Base-by-base conservation (phyloP, 2,329 filamentous ascomycete species). In the Botrytis hyacinthi region DNA sequence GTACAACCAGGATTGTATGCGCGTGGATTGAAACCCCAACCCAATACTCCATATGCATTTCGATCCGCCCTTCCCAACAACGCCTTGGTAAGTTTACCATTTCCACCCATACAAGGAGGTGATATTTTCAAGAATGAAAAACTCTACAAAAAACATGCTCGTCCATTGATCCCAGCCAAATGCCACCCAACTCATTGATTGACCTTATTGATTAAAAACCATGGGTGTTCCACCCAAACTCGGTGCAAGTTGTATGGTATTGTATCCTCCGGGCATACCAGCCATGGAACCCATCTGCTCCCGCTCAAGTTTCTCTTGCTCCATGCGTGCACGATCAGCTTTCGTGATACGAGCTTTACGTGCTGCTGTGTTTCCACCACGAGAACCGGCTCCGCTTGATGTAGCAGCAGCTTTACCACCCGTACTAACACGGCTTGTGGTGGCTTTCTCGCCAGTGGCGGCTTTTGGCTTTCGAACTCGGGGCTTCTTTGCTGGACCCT, bases 341-440 rank as follows among this genome's bases (percentile, higher is more conserved):
- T 97, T 97, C 57, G 92, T 96, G 77, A 94, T 91, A 60, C 95
- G 91, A 70, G 94, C 93, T 82, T 97, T 97, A 77, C 94, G 88
- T 46, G 70, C 22, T 32, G 91, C 89, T 0, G 91, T 90, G 18
- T 88, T 86, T 62, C 93, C 92, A 70, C 93, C 93, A 60, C 93
- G 88, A 51, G 93, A 93, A n/a, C 92, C 91, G 16, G 91, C 90
- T 65, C 87, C 74, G 12, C 66, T 71, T 18, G 73, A 70, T 22
- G 75, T 72, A 44, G 68, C 70, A 22, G 67, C 67, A 29, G 71
- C 75, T 29, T 69, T 73, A 63, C 92, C 92, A 69, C 92, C 92
- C 44, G 92, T 87, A 59, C 92, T 92, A 35, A 91, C 88, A 44
- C 71, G 54, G 67, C 92, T 92, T 70, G 92, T 92, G 48, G 93